A percentile compares a stretch with the other conserved stretches of the same genome.
phyloP scores from a whole-genome alignment of 129 eudicot species.

The Lactuca sativa region DNA sequence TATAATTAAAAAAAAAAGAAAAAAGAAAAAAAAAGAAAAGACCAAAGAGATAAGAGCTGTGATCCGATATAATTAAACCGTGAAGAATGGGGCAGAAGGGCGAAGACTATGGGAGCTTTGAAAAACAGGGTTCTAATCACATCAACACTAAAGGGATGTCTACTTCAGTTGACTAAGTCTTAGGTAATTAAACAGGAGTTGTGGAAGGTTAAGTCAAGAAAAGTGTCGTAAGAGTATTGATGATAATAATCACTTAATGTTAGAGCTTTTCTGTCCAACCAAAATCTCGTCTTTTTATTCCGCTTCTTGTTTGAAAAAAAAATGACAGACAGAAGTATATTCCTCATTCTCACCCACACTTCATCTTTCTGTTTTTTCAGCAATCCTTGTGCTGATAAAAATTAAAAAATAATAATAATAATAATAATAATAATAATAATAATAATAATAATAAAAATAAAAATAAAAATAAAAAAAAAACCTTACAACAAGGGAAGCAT shows the following conservation, averaged over 20 bases:
- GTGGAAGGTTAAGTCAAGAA: slow-evolving; percentile 10
- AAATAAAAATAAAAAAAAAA: no score
- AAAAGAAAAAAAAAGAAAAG: no score
- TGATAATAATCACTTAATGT: background rate
- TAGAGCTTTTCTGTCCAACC: background rate
- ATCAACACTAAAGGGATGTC: slow-evolving; percentile 12
- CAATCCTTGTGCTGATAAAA: slow-evolving; percentile 24
- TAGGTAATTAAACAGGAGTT: background rate
- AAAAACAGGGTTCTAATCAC: background rate
- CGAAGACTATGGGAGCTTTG: background rate
- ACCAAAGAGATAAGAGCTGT: no score
- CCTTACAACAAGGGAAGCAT: slow-evolving; percentile 33
- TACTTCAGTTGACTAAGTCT: slow-evolving; percentile 1
- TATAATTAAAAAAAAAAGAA: no score
- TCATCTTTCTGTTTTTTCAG: background rate
- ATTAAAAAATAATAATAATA: no score
- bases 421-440: no score
- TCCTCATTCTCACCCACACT: slow-evolving; percentile 3
- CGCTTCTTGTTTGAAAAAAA: background rate
- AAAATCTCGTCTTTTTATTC: background rate
- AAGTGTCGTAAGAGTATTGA: background rate
- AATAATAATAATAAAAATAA: no score
- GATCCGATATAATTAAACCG: background rate
- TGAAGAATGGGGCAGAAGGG: background rate
- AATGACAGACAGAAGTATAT: slow-evolving; percentile 17